Base-by-base conservation (phyloP, 73 alveolate species). In the Stentor coeruleus region DNA sequence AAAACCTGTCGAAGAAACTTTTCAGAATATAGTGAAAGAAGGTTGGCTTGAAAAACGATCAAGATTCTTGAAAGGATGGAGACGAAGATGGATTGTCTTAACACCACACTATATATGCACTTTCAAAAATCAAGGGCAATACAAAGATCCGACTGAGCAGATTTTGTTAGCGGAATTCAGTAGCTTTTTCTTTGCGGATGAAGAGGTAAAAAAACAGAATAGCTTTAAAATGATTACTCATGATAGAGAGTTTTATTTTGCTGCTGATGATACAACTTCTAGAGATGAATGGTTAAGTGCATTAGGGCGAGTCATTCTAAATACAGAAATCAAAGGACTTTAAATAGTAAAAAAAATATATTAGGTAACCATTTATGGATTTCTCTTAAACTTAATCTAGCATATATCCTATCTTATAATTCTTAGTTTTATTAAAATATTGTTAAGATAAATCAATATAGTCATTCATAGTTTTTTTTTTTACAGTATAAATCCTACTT, bases 31-130 rank as follows among this genome's bases (percentile, higher is more conserved):
- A 3, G 15, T 77, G 33, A 77, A 77, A 59, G 85, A 77, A 75
- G 83, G 83, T 66, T 75, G 83, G 83, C 35, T 75, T 20, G 83
- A 75, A 40, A 75, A 75, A 35, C 0, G 72, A 33, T 75, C 83
- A 36, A 28, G 58, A 36, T 75, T 26, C 66, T 37, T 75, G 1
- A 75, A 75, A 35, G 58, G 35, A 35, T 75, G 83, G 72, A 28
- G 83, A 75, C 30, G 39, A 40, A 31, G 83, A 36, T 75, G 83
- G 83, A 31, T 75, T 36, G 83, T 75, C 38, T 37, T 75, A 20
- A 20, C 79, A 20, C 79, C 79, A 37, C 14, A 20, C n/a, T 20
- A 20, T 2, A 37, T 66, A 37, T 31, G 37, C n/a, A 66, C 79
- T 26, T 66, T 20, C 33, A 66, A 66, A 66, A 66, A 20, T 33